A percentile compares a stretch with the other conserved stretches of the same genome.
These are phyloP conservation scores for Ogataea siamensis DNA, from an alignment of 805 yeast species.

Conservation along the genomic window DNA sequence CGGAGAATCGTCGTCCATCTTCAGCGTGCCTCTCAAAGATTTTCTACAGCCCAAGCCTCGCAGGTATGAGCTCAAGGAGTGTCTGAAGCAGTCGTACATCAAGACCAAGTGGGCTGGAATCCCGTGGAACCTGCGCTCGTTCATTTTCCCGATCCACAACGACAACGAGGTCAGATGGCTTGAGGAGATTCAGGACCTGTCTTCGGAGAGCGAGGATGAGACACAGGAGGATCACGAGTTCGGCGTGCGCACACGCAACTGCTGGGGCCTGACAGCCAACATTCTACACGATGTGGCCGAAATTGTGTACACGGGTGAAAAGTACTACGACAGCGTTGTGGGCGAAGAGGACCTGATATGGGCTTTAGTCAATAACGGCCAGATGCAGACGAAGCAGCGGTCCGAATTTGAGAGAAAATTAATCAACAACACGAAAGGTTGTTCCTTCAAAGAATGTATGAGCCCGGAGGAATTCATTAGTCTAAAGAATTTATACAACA, in stretches of 20 bases:
- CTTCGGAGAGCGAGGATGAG: constrained; percentile 52
- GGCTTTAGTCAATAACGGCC: constrained; percentile 49
- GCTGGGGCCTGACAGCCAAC: constrained; percentile 84
- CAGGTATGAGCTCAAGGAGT: constrained; percentile 31
- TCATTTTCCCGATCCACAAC: constrained; percentile 55
- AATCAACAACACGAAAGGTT: constrained; percentile 41
- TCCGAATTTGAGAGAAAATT: constrained; percentile 53
- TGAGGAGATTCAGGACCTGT: constrained; percentile 55
- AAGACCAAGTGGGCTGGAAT: constrained; percentile 67
- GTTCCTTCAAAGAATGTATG: constrained; percentile 45
- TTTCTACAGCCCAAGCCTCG: constrained; percentile 40
- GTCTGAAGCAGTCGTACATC: constrained; percentile 34
- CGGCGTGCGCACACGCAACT: constrained; percentile 55
- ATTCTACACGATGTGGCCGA: constrained; percentile 70
- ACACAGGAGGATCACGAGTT: constrained; percentile 36
- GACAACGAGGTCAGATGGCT: constrained; percentile 62
- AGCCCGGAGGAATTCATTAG: constrained; percentile 42
- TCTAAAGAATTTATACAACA: constrained; percentile 42
- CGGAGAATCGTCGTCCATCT: constrained; percentile 71
- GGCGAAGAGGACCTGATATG: constrained; percentile 70
- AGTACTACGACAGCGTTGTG: constrained; percentile 33
- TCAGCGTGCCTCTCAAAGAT: constrained; percentile 68
- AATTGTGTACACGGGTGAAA: constrained; percentile 44
- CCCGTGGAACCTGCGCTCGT: constrained; percentile 63
- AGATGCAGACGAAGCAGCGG: constrained; percentile 48